Evolutionary conservation across 352 stramenopile species (phyloP).

Genomic region (Globisporangium parvum): DNA sequence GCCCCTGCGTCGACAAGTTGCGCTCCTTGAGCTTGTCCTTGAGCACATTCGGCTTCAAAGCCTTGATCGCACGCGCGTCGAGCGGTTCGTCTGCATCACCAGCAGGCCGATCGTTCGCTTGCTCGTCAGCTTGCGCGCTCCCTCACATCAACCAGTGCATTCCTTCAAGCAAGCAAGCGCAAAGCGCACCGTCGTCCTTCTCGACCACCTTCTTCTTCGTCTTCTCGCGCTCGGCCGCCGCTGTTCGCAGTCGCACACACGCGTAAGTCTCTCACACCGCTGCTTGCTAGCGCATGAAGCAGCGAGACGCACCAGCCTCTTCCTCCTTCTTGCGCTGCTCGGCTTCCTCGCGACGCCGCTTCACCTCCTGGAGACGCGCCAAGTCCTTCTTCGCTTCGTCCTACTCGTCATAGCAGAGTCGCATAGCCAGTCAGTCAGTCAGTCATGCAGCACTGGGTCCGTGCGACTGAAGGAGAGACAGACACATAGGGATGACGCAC

Average conservation of each 20-base stretch:
- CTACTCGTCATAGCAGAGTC: slow-evolving; percentile 16
- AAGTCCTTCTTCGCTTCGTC: slow-evolving; percentile 85
- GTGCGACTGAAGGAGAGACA: neutral
- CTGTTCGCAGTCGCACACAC: slow-evolving; percentile 13
- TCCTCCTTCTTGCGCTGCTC: slow-evolving; percentile 78
- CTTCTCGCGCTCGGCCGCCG: slow-evolving; percentile 56
- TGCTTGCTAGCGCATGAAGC: neutral
- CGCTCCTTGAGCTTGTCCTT: slow-evolving; percentile 89
- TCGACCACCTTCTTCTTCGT: slow-evolving; percentile 51
- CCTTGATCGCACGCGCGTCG: slow-evolving; percentile 80
- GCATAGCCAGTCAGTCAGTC: neutral
- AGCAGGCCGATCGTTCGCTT: neutral
- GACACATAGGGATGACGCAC: slow-evolving; percentile 15
- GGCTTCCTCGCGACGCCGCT: slow-evolving; percentile 74
- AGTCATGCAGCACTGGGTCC: neutral
- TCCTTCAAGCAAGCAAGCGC: neutral
- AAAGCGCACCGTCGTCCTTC: slow-evolving; percentile 61
- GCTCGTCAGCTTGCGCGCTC: neutral
- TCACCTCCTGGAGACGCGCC: slow-evolving; percentile 68
- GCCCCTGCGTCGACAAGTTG: slow-evolving; percentile 73
- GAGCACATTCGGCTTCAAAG: slow-evolving; percentile 78
- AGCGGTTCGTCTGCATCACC: slow-evolving; percentile 54
- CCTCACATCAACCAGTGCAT: neutral
- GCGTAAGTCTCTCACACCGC: neutral
- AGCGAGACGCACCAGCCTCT: slow-evolving; percentile 43